Percentiles rank a stretch among this genome's conserved stretches.
phyloP scores from a whole-genome alignment of 306 rosid genomes.

The Corylus heterophylla region DNA sequence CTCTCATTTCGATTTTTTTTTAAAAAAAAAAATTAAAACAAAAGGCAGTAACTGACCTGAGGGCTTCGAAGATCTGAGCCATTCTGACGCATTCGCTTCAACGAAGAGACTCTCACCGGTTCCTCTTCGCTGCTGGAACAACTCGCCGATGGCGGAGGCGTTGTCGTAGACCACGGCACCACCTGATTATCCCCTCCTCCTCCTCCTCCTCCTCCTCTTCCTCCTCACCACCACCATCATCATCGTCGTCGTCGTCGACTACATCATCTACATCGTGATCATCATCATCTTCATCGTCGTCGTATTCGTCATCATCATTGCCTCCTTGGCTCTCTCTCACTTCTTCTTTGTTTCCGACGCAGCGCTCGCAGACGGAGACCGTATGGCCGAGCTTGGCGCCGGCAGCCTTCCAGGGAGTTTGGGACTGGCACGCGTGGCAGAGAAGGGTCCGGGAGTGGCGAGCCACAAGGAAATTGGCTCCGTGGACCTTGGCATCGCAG shows the following conservation, averaged over 20 bases:
- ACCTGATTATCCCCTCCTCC: slow-evolving; percentile 59
- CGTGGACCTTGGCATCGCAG: slow-evolving; percentile 78
- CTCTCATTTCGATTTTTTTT: not conserved
- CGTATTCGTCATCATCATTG: slow-evolving; percentile 44
- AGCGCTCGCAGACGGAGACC: slow-evolving; percentile 53
- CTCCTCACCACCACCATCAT: slow-evolving; percentile 17
- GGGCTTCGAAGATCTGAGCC: slow-evolving; percentile 31
- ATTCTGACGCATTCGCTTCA: slow-evolving; percentile 52
- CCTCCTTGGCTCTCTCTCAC: slow-evolving; percentile 44
- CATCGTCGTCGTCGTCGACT: slow-evolving; percentile 8
- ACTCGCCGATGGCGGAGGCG: slow-evolving; percentile 56
- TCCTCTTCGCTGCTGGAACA: slow-evolving; percentile 57
- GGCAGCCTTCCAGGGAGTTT: slow-evolving; percentile 75
- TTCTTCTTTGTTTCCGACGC: slow-evolving; percentile 35
- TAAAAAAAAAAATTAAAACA: not conserved
- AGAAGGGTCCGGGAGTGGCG: slow-evolving; percentile 73
- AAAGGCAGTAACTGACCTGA: slow-evolving; percentile 26
- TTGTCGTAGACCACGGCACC: slow-evolving; percentile 51
- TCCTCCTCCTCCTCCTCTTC: slow-evolving; percentile 23
- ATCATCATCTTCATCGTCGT: slow-evolving; percentile 11
- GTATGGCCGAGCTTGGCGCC: slow-evolving; percentile 66
- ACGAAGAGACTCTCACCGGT: slow-evolving; percentile 14
- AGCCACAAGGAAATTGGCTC: slow-evolving; percentile 73
- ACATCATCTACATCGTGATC: slow-evolving; percentile 4
- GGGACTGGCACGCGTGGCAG: slow-evolving; percentile 70